Evolutionary conservation across 192 early-diverging fungal genomes (phyloP).

Genomic region (Glomus cerebriforme): DNA sequence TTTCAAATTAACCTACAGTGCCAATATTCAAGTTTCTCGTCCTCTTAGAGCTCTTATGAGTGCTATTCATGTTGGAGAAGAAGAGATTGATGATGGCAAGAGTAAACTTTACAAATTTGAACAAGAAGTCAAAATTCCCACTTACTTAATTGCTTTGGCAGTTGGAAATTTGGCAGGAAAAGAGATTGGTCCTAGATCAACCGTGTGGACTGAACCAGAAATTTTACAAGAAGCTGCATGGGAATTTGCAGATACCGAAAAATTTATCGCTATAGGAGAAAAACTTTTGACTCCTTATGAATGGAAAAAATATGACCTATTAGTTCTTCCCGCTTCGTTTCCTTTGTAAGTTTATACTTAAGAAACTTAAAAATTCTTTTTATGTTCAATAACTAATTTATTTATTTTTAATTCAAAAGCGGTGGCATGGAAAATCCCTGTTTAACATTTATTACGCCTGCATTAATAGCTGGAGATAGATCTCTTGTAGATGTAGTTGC

Average conservation of each 20-base stretch:
- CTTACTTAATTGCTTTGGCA: conserved; percentile 93
- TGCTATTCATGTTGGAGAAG: conserved; percentile 70
- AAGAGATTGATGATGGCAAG: conserved; percentile 48
- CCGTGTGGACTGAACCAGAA: conserved; percentile 96
- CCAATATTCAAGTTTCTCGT: conserved; percentile 65
- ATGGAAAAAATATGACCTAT: conserved; percentile 95
- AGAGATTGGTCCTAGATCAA: conserved; percentile 86
- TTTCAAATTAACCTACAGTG: conserved; percentile 87
- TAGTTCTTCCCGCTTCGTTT: conserved; percentile 86
- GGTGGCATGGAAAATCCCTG: conserved; percentile 99
- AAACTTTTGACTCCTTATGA: conserved; percentile 85
- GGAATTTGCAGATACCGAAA: conserved; percentile 87
- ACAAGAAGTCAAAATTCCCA: conserved; percentile 89
- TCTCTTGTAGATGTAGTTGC: conserved; percentile 93
- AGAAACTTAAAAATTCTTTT: no score
- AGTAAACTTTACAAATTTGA: conserved; percentile 74
- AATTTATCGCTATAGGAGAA: conserved; percentile 67
- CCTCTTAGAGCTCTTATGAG: conserved; percentile 94
- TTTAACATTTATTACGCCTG: conserved; percentile 97
- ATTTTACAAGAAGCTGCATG: conserved; percentile 85
- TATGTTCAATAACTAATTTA: background rate
- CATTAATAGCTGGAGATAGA: conserved; percentile 92
- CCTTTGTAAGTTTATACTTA: conserved; percentile 53
- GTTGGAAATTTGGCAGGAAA: conserved; percentile 84
- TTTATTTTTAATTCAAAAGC: conserved; percentile 26